These are phyloP conservation scores for Tetrahymena malaccensis DNA, from an alignment of 73 alveolate genomes.

Conservation along the genomic window DNA sequence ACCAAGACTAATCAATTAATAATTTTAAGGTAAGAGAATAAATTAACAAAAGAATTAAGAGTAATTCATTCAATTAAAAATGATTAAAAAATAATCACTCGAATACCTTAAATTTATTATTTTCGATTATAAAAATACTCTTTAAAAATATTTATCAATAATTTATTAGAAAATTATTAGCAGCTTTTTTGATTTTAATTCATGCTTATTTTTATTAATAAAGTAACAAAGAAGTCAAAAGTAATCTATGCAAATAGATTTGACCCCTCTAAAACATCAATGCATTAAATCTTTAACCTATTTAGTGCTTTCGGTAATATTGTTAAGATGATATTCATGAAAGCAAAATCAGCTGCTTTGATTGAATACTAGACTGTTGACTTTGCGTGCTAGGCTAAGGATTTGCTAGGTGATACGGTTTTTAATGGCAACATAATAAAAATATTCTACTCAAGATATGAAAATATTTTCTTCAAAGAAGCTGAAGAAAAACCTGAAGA, in stretches of 20 bases:
- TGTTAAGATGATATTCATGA: slow-evolving; percentile 13
- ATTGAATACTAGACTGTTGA: slow-evolving; percentile 14
- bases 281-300: slow-evolving; percentile 4
- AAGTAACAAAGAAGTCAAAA: slow-evolving; percentile 12
- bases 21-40: neutral
- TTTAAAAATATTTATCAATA: too few relatives aligned
- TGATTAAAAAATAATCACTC: too few relatives aligned
- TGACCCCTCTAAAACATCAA: slow-evolving; percentile 20
- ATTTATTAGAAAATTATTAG: too few relatives aligned
- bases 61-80: too few relatives aligned
- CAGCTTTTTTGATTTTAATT: too few relatives aligned
- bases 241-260: slow-evolving; percentile 34
- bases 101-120: too few relatives aligned
- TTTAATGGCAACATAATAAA: neutral
- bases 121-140: too few relatives aligned
- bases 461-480: neutral
- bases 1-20: too few relatives aligned
- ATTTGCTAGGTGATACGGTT: neutral
- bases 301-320: slow-evolving; percentile 39
- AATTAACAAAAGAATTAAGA: too few relatives aligned
- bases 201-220: neutral
- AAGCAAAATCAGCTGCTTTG: slow-evolving; percentile 11
- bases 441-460: neutral
- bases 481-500: neutral
- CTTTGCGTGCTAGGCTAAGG: neutral